phyloP scores from a whole-genome alignment of 495 filamentous ascomycete species.

The Alectoria sarmentosa region DNA sequence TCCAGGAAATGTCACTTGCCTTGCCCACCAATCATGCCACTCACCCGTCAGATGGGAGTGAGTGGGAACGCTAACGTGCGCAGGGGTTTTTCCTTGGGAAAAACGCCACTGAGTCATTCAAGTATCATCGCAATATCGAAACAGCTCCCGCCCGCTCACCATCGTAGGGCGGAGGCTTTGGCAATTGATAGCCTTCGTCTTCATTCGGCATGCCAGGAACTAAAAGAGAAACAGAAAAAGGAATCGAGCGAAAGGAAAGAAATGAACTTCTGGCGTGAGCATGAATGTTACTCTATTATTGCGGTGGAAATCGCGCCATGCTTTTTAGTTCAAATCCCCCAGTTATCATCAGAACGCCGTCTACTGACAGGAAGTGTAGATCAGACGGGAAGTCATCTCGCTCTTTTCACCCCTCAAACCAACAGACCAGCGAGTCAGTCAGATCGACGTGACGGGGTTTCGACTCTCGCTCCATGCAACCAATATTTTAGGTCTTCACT shows the following conservation, averaged over 20 bases:
- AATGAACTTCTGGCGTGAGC: too few species aligned
- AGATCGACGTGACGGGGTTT: not conserved
- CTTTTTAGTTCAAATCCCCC: too few species aligned
- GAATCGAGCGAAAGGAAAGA: too few species aligned
- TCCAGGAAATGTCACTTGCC: not conserved
- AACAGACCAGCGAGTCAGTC: constrained; percentile 3
- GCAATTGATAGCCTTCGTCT: not conserved
- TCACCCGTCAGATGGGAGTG: not conserved
- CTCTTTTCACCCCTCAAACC: not conserved
- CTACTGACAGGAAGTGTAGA: not conserved
- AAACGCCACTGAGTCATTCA: not conserved
- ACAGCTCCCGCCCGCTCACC: too few species aligned
- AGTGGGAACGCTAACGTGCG: not conserved
- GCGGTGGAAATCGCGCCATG: not conserved
- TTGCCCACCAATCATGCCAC: not conserved
- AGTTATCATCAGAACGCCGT: not conserved
- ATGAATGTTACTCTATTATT: too few species aligned
- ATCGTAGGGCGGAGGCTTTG: not conserved
- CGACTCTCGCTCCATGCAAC: not conserved
- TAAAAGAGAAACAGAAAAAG: too few species aligned
- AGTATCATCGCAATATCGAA: not conserved
- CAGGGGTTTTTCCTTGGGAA: not conserved
- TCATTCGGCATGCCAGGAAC: not conserved
- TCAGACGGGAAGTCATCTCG: not conserved
- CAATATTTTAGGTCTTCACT: not conserved